Percentiles rank a stretch among this genome's conserved stretches.
Conservation (phyloP, 331 rosid species). For the Erythrophleum ivorense region DNA sequence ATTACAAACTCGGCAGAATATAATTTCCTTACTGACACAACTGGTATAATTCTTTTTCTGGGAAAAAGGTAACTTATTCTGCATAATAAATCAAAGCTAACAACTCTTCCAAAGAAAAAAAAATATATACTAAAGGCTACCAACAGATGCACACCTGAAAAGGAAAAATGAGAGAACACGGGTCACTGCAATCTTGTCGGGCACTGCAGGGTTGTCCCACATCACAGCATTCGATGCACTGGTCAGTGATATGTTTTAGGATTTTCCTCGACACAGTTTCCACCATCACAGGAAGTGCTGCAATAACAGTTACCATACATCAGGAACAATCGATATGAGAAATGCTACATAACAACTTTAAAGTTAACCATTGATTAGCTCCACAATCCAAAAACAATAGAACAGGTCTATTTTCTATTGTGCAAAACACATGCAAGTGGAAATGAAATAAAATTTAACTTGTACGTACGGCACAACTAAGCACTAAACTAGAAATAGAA, state of each 20-base stretch:
- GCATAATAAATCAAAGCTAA: conserved; percentile 10
- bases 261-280: conserved; percentile 79
- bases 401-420: conserved; percentile 9
- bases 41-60: conserved; percentile 16
- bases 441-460: conserved; percentile 10
- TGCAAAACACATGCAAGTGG: not conserved
- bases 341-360: conserved; percentile 24
- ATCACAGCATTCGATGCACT: conserved; percentile 92
- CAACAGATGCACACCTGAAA: conserved; percentile 70
- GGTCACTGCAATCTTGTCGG: conserved; percentile 86
- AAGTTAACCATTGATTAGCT: not conserved
- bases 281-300: conserved; percentile 86
- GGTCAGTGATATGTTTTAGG: conserved; percentile 82
- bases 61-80: not conserved
- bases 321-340: conserved; percentile 35
- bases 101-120: not conserved
- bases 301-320: conserved; percentile 43
- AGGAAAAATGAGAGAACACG: conserved; percentile 92
- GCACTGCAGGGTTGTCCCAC: conserved; percentile 91
- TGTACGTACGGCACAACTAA: conserved; percentile 13
- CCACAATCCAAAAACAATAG: not conserved
- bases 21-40: not conserved
- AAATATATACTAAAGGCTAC: not conserved
- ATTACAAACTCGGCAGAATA: conserved; percentile 17
- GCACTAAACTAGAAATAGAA: conserved; percentile 37